Base-by-base conservation (phyloP, 2,329 filamentous ascomycete species). In the Scortechinia acanthostroma region DNA sequence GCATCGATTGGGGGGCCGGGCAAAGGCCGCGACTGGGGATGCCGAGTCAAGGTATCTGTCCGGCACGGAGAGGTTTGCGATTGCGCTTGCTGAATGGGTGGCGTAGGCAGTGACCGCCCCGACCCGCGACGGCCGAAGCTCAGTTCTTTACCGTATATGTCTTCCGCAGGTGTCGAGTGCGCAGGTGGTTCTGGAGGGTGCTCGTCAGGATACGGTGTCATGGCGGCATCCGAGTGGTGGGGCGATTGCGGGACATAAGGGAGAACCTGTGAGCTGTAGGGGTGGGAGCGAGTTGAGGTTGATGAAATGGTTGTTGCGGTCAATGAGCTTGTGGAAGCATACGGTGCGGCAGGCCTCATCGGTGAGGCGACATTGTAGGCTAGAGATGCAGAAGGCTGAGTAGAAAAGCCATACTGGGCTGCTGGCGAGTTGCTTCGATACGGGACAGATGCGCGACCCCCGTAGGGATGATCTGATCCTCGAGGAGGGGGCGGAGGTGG, bases 11-110 rank as follows among this genome's bases (percentile, higher is more conserved):
- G 35, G 6, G 35, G 35, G 17, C 35, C 35, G 6, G 35, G 35
- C 10, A 40, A 19, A 10, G 35, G 35, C 6, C 35, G 35, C 10
- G 35, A 10, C 35, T 40, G 35, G 6, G 35, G 35, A 40, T 40
- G 35, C 35, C 35, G 35, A 13, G 35, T 40, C 35, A 40, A 40
- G 20, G 35, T 40, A 17, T 40, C 35, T 13, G 35, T 40, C 17
- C 35, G 35, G 6, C 35, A 6, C 10, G 35, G 35, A 10, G 25
- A n/a, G 10, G n/a, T 10, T 10, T 10, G 10, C 10, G 25, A n/a
- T n/a, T 10, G n/a, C 10, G 10, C 6, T 40, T 40, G 35, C 35
- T 40, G 35, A 6, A 10, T 17, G 6, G 35, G 10, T 10, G 35
- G 10, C 6, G 35, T 13, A 10, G 35, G 35, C 10, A 40, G 35